Evolutionary conservation across 2,329 filamentous ascomycete species (phyloP).

Genomic region (Colletotrichum melonis): DNA sequence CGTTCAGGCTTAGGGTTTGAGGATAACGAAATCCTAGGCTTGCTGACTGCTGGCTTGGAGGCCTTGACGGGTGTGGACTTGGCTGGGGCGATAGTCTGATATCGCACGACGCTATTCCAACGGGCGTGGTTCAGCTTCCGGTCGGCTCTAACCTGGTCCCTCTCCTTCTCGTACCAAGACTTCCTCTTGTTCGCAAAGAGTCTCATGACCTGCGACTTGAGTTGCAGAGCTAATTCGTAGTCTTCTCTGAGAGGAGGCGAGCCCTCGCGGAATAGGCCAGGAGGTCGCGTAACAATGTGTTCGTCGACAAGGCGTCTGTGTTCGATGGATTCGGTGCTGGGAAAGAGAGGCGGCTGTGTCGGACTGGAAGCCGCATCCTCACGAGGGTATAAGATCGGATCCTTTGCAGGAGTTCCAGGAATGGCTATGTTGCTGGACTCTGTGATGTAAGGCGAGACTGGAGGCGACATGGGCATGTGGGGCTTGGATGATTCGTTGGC

Average conservation of each 20-base stretch:
- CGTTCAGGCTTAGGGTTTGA: conserved; percentile 46
- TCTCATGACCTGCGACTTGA: conserved; percentile 64
- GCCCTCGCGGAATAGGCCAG: conserved; percentile 54
- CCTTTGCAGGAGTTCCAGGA: conserved; percentile 51
- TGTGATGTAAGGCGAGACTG: conserved; percentile 63
- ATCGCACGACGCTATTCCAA: conserved; percentile 44
- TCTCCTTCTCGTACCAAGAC: conserved; percentile 63
- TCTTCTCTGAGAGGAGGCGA: conserved; percentile 63
- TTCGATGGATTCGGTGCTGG: conserved; percentile 51
- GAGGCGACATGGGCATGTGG: conserved; percentile 64
- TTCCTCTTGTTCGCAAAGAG: conserved; percentile 55
- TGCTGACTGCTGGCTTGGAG: conserved; percentile 24
- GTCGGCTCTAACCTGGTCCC: conserved; percentile 60
- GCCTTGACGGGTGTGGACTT: conserved; percentile 46
- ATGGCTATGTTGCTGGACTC: conserved; percentile 50
- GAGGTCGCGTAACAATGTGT: conserved; percentile 59
- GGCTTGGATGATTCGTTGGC: conserved; percentile 42
- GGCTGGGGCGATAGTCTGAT: conserved; percentile 56
- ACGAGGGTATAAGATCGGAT: conserved; percentile 69
- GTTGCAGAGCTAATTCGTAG: conserved; percentile 64
- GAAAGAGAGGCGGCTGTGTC: conserved; percentile 63
- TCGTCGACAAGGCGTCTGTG: conserved; percentile 61
- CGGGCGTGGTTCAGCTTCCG: conserved; percentile 50
- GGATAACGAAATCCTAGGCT: conserved; percentile 10
- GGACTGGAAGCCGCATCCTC: conserved; percentile 55